These are phyloP conservation scores for Sordariomycetes sp. DNA, from an alignment of 2,329 filamentous ascomycete species.

Conservation along the genomic window DNA sequence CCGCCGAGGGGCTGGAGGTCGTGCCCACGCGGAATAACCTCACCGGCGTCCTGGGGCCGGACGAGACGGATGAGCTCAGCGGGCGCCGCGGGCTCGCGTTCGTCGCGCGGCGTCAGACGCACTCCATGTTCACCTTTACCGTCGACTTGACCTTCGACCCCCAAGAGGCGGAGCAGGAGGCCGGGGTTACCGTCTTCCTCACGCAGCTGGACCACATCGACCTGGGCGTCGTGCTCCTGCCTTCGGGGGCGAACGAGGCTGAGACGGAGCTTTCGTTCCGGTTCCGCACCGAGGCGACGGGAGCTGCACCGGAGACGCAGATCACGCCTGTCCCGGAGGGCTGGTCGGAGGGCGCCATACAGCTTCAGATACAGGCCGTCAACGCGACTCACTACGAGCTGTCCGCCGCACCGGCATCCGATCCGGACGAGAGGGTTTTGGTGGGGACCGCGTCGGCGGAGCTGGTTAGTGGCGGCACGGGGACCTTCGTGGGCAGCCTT, in stretches of 20 bases:
- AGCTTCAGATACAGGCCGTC: constrained; percentile 20
- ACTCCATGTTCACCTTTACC: constrained; percentile 40
- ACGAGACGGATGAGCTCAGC: constrained; percentile 1
- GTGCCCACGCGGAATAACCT: constrained; percentile 11
- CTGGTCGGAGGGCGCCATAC: constrained; percentile 4
- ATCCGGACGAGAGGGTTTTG: neutral
- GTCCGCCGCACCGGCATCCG: neutral
- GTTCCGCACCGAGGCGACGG: constrained; percentile 16
- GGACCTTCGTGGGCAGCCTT: constrained; percentile 10
- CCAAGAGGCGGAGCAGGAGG: constrained; percentile 28
- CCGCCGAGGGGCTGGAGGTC: constrained; percentile 15
- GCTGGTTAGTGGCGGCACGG: constrained; percentile 8
- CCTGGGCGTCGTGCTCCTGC: constrained; percentile 23
- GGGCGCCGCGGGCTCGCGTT: constrained; percentile 37
- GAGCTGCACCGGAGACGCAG: constrained; percentile 8
- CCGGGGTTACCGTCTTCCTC: constrained; percentile 40
- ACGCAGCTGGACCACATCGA: constrained; percentile 42
- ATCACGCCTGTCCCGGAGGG: constrained; percentile 1
- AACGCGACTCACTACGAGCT: constrained; percentile 10
- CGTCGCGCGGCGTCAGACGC: constrained; percentile 40
- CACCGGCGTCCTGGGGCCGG: constrained; percentile 6
- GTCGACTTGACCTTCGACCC: constrained; percentile 34
- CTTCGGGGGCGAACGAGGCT: neutral
- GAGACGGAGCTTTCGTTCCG: constrained; percentile 3
- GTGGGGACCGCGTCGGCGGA: constrained; percentile 2